These are phyloP conservation scores for Cercospora brassicicola DNA, from an alignment of 2,329 filamentous ascomycete species.

Conservation along the genomic window DNA sequence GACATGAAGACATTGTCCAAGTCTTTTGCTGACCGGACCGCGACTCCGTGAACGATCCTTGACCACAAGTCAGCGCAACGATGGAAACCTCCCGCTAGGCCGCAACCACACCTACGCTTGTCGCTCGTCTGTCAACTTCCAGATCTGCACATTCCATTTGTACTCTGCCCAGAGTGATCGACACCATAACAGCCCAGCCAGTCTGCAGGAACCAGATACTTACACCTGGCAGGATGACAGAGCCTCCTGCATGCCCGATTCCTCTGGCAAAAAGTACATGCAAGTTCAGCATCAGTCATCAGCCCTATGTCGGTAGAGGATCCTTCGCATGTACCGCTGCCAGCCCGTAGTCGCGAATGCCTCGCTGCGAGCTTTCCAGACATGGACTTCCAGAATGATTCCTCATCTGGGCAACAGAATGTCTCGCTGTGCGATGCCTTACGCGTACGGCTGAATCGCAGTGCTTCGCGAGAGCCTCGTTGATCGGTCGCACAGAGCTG, in stretches of 20 bases:
- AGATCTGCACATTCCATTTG: not conserved
- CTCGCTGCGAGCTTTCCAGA: not conserved
- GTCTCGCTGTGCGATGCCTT: not conserved
- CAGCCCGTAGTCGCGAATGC: not conserved
- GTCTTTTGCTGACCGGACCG: not conserved
- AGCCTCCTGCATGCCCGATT: not conserved
- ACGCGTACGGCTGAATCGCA: too few relatives aligned
- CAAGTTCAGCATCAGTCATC: not conserved
- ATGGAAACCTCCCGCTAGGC: not conserved
- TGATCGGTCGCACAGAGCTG: not conserved
- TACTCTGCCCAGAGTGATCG: not conserved
- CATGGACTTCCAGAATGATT: not conserved
- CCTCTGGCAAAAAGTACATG: not conserved
- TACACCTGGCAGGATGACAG: not conserved
- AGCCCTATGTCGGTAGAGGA: not conserved
- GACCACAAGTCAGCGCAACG: not conserved
- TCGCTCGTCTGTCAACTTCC: not conserved
- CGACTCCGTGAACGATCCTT: not conserved
- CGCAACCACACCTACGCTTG: not conserved
- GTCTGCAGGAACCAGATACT: not conserved
- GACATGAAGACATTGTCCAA: not conserved
- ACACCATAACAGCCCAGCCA: not conserved
- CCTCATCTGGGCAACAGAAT: not conserved
- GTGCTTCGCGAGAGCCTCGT: not conserved
- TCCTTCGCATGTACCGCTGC: not conserved